Evolutionary conservation across 169 alveolate species (phyloP).

Genomic region (Pseudocohnilembus persalinus): DNA sequence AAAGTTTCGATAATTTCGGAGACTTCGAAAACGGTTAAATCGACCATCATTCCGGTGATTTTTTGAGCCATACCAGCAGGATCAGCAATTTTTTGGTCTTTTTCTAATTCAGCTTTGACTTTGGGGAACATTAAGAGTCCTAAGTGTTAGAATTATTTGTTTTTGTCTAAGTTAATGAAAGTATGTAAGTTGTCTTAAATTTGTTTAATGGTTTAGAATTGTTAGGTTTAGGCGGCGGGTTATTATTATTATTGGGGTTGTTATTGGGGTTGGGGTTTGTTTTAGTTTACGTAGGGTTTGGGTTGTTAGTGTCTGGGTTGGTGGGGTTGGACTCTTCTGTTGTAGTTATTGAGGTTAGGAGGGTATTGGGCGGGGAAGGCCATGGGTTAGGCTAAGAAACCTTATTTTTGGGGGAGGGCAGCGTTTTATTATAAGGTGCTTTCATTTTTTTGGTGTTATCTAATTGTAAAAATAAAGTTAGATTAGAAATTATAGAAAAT

Average conservation of each 20-base stretch:
- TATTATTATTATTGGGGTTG: neutral
- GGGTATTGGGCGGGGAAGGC: too few relatives aligned
- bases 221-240: too few relatives aligned
- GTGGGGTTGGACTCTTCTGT: neutral
- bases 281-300: neutral
- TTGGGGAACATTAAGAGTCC: neutral
- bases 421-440: too few relatives aligned
- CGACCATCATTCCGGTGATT: slow-evolving; percentile 12
- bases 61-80: neutral
- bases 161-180: neutral
- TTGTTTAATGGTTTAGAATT: neutral
- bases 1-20: slow-evolving; percentile 11
- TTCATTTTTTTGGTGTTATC: too few relatives aligned
- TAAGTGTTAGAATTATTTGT: neutral
- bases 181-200: neutral
- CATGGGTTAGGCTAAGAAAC: too few relatives aligned
- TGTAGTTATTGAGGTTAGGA: too few relatives aligned
- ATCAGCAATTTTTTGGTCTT: neutral
- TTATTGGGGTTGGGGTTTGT: neutral
- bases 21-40: slow-evolving; percentile 5
- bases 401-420: too few relatives aligned
- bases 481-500: too few relatives aligned
- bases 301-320: neutral
- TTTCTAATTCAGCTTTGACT: neutral
- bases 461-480: too few relatives aligned